These are phyloP conservation scores for Truncatella angustata DNA, from an alignment of 2,329 filamentous ascomycete genomes.

Conservation along the genomic window DNA sequence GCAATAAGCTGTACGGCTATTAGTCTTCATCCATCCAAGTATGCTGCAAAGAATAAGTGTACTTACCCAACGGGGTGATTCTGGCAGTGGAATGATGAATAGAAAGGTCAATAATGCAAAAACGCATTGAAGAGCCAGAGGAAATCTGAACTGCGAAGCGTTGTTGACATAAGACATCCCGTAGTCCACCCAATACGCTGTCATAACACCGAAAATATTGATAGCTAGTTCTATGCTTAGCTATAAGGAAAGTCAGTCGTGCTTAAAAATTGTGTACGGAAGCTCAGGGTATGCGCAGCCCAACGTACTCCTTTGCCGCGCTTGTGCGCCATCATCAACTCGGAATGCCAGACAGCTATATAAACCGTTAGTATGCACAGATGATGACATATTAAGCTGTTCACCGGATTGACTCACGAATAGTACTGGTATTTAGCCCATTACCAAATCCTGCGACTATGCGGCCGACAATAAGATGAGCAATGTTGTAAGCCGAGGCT, in stretches of 20 bases:
- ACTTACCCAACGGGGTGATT: slow-evolving; percentile 6
- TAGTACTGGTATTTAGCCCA: slow-evolving; percentile 41
- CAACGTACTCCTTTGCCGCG: slow-evolving; percentile 13
- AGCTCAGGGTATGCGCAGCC: neutral
- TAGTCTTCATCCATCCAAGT: neutral
- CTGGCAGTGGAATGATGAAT: slow-evolving; percentile 2
- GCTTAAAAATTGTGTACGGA: neutral
- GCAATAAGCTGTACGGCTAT: neutral
- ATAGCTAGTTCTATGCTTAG: slow-evolving; percentile 31
- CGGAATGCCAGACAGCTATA: slow-evolving; percentile 38
- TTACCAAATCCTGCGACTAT: slow-evolving; percentile 47
- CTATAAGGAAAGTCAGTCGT: neutral
- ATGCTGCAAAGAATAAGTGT: no score
- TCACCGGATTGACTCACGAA: neutral
- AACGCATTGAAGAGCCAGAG: slow-evolving; percentile 41
- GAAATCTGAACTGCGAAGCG: slow-evolving; percentile 41
- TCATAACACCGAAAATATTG: slow-evolving; percentile 36
- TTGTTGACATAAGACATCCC: slow-evolving; percentile 34
- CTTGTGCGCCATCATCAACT: slow-evolving; percentile 25
- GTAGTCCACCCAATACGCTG: slow-evolving; percentile 36
- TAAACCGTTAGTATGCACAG: neutral
- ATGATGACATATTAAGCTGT: slow-evolving; percentile 24
- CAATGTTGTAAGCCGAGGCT: slow-evolving; percentile 38
- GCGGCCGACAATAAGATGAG: slow-evolving; percentile 44
- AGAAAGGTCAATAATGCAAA: slow-evolving; percentile 36